A percentile compares a stretch with the other conserved stretches of the same genome.
Evolutionary conservation across 1,284 basidiomycete genomes (phyloP).

Genomic region (Xerocomus cyaneibrunnescens): DNA sequence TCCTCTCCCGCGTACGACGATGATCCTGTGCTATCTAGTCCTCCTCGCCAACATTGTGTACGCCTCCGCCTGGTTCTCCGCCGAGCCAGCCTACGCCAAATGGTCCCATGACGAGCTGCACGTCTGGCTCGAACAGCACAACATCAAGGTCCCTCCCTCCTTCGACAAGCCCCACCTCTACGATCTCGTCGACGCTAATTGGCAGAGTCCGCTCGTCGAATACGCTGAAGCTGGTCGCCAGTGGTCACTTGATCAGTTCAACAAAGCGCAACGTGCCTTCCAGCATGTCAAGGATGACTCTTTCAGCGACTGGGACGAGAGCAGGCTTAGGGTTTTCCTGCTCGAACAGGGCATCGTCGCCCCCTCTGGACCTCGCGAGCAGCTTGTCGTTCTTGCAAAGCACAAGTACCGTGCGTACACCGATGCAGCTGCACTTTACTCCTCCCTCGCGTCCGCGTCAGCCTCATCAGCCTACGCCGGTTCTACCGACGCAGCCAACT

Average conservation of each 20-base stretch:
- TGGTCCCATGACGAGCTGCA: slow-evolving; percentile 68
- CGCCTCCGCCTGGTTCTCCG: slow-evolving; percentile 32
- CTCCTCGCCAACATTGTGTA: slow-evolving; percentile 17
- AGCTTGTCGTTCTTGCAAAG: slow-evolving; percentile 77
- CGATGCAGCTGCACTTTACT: slow-evolving; percentile 52
- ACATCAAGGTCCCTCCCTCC: slow-evolving; percentile 56
- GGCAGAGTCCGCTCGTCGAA: slow-evolving; percentile 43
- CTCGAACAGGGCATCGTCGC: slow-evolving; percentile 84
- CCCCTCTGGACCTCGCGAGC: slow-evolving; percentile 75
- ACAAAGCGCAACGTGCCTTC: slow-evolving; percentile 66
- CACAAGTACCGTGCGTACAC: slow-evolving; percentile 62
- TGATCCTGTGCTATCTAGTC: slow-evolving; percentile 11
- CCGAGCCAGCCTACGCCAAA: slow-evolving; percentile 48
- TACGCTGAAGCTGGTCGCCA: slow-evolving; percentile 24
- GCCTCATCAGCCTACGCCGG: slow-evolving; percentile 51
- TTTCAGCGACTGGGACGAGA: slow-evolving; percentile 81
- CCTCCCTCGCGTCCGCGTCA: slow-evolving; percentile 54
- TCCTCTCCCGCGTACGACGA: slow-evolving; percentile 4
- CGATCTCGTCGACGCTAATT: slow-evolving; percentile 61
- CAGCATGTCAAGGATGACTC: slow-evolving; percentile 52
- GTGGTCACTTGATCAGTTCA: slow-evolving; percentile 64
- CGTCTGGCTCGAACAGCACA: slow-evolving; percentile 71
- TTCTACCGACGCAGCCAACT: slow-evolving; percentile 32
- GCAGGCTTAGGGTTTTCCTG: slow-evolving; percentile 77
- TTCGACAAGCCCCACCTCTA: slow-evolving; percentile 49